Conservation (phyloP, 2,329 filamentous ascomycete genomes). For the Sporothrix variecibatus region DNA sequence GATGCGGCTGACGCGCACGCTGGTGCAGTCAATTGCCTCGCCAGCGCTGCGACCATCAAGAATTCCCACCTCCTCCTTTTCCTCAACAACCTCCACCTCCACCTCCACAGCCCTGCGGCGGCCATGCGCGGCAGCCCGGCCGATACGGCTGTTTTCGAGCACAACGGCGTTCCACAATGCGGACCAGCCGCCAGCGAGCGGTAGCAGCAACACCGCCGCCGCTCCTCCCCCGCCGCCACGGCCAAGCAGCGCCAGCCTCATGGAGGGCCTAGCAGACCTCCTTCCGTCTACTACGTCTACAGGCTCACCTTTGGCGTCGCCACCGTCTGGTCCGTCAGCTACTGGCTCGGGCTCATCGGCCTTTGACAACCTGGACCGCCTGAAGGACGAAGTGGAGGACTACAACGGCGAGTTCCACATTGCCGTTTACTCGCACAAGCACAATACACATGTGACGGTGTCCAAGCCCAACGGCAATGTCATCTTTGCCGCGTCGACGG, state of each 20-base stretch:
- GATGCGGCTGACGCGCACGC: conserved; percentile 47
- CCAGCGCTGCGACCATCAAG: conserved; percentile 11
- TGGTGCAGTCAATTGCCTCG: conserved; percentile 39
- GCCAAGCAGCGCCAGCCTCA: conserved; percentile 26
- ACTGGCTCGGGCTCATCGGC: neutral
- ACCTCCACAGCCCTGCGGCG: conserved; percentile 13
- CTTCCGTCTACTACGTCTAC: conserved; percentile 21
- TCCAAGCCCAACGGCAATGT: conserved; percentile 78
- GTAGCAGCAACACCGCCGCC: neutral
- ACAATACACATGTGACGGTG: conserved; percentile 94
- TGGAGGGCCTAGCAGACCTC: conserved; percentile 31
- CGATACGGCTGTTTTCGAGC: conserved; percentile 26
- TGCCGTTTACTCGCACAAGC: conserved; percentile 82
- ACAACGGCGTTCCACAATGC: conserved; percentile 3
- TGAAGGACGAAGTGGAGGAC: conserved; percentile 39
- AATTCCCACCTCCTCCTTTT: neutral
- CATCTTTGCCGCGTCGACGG: conserved; percentile 73
- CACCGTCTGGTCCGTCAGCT: neutral
- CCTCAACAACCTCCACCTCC: conserved; percentile 1
- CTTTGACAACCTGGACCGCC: conserved; percentile 27
- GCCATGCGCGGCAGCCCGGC: conserved; percentile 2
- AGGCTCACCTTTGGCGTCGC: neutral
- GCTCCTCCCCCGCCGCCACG: neutral
- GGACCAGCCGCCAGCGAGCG: conserved; percentile 18
- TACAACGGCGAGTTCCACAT: conserved; percentile 68